Conservation (phyloP, 2,329 filamentous ascomycete species). For the Trichoderma sp. region DNA sequence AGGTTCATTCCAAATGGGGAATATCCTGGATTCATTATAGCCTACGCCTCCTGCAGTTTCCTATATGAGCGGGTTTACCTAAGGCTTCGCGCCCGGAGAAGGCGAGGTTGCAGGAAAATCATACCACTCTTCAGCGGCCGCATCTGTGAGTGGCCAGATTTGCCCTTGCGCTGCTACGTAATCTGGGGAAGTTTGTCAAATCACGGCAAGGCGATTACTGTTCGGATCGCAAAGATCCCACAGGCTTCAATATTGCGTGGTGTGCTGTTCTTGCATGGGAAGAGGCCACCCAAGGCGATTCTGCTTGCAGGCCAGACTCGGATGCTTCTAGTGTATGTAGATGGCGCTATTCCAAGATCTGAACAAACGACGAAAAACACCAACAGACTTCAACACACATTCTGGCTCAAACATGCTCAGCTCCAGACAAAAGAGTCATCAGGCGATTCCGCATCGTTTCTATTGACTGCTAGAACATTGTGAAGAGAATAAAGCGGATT, state of each 20-base stretch:
- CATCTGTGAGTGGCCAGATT: neutral
- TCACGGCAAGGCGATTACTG: neutral
- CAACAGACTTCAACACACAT: neutral
- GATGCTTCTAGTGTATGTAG: neutral
- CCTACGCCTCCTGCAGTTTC: neutral
- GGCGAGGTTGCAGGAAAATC: neutral
- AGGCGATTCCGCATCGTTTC: neutral
- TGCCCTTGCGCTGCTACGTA: neutral
- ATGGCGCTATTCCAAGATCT: neutral
- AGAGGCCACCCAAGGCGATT: slow-evolving; percentile 1
- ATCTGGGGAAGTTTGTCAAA: slow-evolving; percentile 10
- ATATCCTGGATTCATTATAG: neutral
- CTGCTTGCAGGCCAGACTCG: neutral
- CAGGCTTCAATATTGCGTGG: neutral
- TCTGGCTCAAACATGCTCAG: neutral
- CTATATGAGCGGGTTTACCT: slow-evolving; percentile 8
- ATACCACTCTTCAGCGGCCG: neutral
- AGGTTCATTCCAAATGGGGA: neutral
- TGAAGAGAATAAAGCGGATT: neutral
- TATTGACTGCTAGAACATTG: neutral
- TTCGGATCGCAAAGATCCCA: neutral
- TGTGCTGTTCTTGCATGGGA: neutral
- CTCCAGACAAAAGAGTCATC: neutral
- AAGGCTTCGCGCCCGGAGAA: neutral
- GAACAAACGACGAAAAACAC: neutral